Conservation (phyloP, 768 basidiomycete species). For the Myochromella boudieri region DNA sequence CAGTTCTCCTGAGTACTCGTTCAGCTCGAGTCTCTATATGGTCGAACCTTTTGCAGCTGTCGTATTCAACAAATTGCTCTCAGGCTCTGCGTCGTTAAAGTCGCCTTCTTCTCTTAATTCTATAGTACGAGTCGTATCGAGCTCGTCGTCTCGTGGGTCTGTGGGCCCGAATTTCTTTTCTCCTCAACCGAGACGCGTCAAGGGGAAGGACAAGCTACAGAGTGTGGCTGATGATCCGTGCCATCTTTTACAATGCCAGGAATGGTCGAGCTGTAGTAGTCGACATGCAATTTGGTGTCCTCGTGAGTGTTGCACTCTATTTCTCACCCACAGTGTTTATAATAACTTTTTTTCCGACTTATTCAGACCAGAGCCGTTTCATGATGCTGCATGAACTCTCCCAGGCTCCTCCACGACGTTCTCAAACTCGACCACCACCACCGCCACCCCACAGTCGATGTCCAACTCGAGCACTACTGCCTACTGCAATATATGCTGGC, state of each 20-base stretch:
- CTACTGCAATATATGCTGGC: neutral
- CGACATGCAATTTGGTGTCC: conserved; percentile 50
- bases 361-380: conserved; percentile 33
- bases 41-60: conserved; percentile 62
- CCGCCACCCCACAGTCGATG: no score
- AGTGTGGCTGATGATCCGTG: conserved; percentile 25
- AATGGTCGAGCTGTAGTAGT: conserved; percentile 44
- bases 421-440: conserved; percentile 7
- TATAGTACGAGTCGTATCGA: conserved; percentile 17
- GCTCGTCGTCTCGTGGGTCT: conserved; percentile 24
- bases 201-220: conserved; percentile 52
- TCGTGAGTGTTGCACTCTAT: conserved; percentile 21
- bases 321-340: neutral
- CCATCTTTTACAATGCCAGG: conserved; percentile 37
- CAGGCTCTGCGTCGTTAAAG: conserved; percentile 29
- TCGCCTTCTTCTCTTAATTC: conserved; percentile 21
- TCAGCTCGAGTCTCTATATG: conserved; percentile 41
- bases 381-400: conserved; percentile 35
- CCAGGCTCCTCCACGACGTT: conserved; percentile 7
- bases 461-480: neutral
- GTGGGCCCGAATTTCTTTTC: conserved; percentile 53
- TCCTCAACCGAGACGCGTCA: conserved; percentile 48
- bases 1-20: conserved; percentile 20
- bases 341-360: neutral
- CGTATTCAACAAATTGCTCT: conserved; percentile 48